phyloP scores from a whole-genome alignment of 1,284 basidiomycete species.

The Lentinula novae-zelandiae region DNA sequence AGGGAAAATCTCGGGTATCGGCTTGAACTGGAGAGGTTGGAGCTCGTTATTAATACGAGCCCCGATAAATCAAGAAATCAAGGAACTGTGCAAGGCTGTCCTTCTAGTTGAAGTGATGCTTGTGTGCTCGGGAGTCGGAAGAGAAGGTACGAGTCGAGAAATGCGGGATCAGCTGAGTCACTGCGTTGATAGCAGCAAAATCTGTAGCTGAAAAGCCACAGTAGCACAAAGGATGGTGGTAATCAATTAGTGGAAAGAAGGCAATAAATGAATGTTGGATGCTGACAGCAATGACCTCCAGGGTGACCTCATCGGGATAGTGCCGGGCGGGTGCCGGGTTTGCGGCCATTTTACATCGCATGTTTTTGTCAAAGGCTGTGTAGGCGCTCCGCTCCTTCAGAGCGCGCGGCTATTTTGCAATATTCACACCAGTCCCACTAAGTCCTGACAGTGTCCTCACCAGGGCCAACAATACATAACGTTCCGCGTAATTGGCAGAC shows the following conservation, averaged over 20 bases:
- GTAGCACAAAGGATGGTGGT: background rate
- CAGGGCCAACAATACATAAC: no score
- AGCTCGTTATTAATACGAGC: background rate
- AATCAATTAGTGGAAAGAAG: no score
- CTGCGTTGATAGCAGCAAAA: background rate
- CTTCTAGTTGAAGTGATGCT: background rate
- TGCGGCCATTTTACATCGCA: background rate
- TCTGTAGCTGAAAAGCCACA: background rate
- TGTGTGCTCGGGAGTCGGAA: background rate
- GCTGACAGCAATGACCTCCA: background rate
- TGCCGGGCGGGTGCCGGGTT: no score
- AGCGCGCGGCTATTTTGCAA: background rate
- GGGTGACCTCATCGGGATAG: background rate
- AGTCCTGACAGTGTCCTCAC: no score
- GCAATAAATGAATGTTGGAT: no score
- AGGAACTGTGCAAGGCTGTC: background rate
- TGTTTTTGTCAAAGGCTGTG: background rate
- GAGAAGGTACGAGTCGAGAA: background rate
- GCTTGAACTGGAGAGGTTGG: background rate
- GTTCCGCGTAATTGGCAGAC: no score
- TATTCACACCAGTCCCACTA: background rate
- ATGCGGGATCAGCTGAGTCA: background rate
- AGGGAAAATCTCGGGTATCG: background rate
- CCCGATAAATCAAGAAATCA: background rate
- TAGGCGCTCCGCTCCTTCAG: background rate